Conservation (phyloP, 2,329 filamentous ascomycete species). For the Phoma sp. region DNA sequence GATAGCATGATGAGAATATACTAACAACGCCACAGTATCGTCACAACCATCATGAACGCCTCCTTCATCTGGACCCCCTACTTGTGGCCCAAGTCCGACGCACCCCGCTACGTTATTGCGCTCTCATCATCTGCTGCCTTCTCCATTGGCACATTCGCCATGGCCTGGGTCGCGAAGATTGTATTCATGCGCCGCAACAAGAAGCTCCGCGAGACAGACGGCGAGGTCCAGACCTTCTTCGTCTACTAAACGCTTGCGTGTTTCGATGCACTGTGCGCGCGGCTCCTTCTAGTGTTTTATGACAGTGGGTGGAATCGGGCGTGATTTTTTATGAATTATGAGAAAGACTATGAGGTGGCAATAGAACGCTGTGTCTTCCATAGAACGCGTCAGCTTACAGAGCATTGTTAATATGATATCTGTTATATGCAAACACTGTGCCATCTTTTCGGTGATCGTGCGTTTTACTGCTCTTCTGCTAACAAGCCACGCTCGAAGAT, state of each 20-base stretch:
- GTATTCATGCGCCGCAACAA: conserved; percentile 43
- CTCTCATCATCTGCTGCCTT: conserved; percentile 43
- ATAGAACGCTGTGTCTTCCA: background rate
- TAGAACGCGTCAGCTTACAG: background rate
- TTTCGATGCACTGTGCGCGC: background rate
- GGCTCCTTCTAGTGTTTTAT: background rate
- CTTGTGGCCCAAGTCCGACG: conserved; percentile 44
- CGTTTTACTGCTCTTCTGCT: no score
- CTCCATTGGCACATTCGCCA: conserved; percentile 38
- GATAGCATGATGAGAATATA: no score
- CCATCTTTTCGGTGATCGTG: background rate
- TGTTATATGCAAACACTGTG: background rate
- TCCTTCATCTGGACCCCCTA: conserved; percentile 52
- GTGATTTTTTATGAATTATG: conserved; percentile 9
- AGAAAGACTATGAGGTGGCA: background rate
- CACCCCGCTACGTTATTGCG: conserved; percentile 40
- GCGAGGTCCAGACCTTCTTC: conserved; percentile 39
- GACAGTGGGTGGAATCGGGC: background rate
- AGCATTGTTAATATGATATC: background rate
- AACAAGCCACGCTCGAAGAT: no score
- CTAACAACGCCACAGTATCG: no score
- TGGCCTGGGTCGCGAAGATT: conserved; percentile 44
- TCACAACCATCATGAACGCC: conserved; percentile 54
- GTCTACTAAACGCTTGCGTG: conserved; percentile 34
- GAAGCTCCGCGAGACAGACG: conserved; percentile 35